Conservation (phyloP, 331 rosid species). For the Malus hybrid region DNA sequence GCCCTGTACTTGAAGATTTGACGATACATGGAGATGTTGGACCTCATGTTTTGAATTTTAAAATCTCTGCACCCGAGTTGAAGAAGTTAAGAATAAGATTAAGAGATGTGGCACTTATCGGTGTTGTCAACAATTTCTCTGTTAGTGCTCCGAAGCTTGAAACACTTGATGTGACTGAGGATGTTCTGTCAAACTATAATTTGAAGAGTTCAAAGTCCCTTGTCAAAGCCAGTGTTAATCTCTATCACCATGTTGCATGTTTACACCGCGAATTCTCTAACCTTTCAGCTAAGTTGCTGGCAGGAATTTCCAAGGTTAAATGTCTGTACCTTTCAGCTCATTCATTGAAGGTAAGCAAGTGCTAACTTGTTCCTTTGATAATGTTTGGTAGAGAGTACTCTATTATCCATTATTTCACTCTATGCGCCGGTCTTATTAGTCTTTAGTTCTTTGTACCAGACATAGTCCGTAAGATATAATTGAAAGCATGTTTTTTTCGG, state of each 20-base stretch:
- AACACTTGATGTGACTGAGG: neutral
- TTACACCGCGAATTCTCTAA: neutral
- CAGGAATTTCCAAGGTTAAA: constrained; percentile 1
- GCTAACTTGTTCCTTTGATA: neutral
- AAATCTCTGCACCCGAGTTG: neutral
- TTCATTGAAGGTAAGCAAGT: neutral
- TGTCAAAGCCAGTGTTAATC: neutral
- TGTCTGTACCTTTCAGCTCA: neutral
- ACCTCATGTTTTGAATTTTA: neutral
- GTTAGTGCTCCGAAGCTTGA: constrained; percentile 3
- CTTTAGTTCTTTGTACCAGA: neutral
- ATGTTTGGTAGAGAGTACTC: neutral
- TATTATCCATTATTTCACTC: neutral
- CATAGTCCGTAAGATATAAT: neutral
- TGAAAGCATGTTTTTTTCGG: neutral
- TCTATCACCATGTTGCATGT: neutral
- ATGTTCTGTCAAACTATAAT: neutral
- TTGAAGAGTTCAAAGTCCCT: neutral
- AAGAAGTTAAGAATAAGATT: neutral
- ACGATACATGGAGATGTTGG: neutral
- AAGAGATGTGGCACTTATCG: neutral
- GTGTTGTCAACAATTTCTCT: neutral
- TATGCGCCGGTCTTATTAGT: neutral
- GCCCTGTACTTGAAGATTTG: neutral
- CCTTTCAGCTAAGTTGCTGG: neutral